Evolutionary conservation across 1,284 basidiomycete genomes (phyloP), one percentile per base, ranked within the genome.

Genomic region (Kwoniella shivajii): DNA sequence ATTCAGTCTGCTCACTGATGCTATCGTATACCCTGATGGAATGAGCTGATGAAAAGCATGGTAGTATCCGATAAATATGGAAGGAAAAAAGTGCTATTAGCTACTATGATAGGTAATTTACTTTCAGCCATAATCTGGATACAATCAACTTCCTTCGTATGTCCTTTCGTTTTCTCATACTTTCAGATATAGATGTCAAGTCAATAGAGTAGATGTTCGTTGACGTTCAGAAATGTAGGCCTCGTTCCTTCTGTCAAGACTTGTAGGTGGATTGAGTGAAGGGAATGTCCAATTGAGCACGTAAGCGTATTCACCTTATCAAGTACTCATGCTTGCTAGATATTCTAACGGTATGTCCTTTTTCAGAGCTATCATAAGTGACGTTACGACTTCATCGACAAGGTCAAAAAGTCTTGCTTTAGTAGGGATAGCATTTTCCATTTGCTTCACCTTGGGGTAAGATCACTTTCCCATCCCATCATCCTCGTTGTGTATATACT

Each of bases 21-120:
- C 16, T n/a, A 2, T 18, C 5, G 13, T 11, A 13, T n/a, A 13
- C 38, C 30, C 33, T 44, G 29, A 16, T 11, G 34, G 20, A 16
- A 43, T 39, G 18, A 29, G 9, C 13, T 37, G 20, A n/a, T 26
- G n/a, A 37, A 22, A 14, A n/a, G 26, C 50, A 37, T 24, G 2
- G 16, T 46, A 64, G 71, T 80, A 29, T 76, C 75, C 14, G 92
- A 96, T 78, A 85, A 84, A 68, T 89, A 90, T 80, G 92, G 92
- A 0, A 85, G 92, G 11, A 90, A 88, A 72, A 84, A 82, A 20
- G 80, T 95, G 20, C 82, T 96, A 2, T 81, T 96, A 37, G 70
- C 86, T 27, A 89, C 88, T 0, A 94, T 96, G 92, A 78, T 88
- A 50, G 92, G 92, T n/a, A 96, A 96, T 71, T 86, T 95, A 24